phyloP scores from a whole-genome alignment of 2,329 filamentous ascomycete species.

The Boeremia exigua region DNA sequence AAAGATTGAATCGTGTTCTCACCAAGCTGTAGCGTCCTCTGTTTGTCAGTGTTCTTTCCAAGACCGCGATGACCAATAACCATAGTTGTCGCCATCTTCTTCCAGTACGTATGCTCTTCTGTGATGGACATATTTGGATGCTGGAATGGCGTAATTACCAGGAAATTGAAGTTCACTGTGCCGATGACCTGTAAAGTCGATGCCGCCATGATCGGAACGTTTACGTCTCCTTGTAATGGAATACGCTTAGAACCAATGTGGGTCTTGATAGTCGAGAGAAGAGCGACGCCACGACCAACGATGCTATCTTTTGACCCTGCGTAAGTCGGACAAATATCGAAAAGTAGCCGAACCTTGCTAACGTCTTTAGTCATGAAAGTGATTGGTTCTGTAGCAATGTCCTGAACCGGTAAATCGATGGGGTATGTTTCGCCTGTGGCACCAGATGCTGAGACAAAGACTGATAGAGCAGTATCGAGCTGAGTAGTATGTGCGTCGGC shows the following conservation, averaged over 20 bases:
- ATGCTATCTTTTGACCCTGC: constrained; percentile 80
- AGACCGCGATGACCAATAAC: constrained; percentile 73
- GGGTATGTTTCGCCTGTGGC: constrained; percentile 86
- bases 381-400: constrained; percentile 91
- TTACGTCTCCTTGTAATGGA: constrained; percentile 89
- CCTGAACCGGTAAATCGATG: constrained; percentile 91
- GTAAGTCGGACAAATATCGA: constrained; percentile 96
- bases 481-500: constrained; percentile 89
- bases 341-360: constrained; percentile 83
- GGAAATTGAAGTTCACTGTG: constrained; percentile 94
- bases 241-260: constrained; percentile 85
- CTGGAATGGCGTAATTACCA: constrained; percentile 91
- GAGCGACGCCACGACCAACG: constrained; percentile 85
- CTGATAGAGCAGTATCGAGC: constrained; percentile 89
- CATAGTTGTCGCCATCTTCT: constrained; percentile 87
- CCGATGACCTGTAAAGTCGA: constrained; percentile 89
- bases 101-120: constrained; percentile 94
- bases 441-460: constrained; percentile 86
- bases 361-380: constrained; percentile 82
- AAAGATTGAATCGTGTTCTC: constrained; percentile 97
- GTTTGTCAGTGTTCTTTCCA: constrained; percentile 86
- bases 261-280: constrained; percentile 85
- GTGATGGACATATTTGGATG: constrained; percentile 94
- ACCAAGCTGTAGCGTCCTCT: constrained; percentile 88
- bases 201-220: constrained; percentile 85